Base-by-base conservation (phyloP, 495 filamentous ascomycete genomes). In the Sabuloglossum arenarium region DNA sequence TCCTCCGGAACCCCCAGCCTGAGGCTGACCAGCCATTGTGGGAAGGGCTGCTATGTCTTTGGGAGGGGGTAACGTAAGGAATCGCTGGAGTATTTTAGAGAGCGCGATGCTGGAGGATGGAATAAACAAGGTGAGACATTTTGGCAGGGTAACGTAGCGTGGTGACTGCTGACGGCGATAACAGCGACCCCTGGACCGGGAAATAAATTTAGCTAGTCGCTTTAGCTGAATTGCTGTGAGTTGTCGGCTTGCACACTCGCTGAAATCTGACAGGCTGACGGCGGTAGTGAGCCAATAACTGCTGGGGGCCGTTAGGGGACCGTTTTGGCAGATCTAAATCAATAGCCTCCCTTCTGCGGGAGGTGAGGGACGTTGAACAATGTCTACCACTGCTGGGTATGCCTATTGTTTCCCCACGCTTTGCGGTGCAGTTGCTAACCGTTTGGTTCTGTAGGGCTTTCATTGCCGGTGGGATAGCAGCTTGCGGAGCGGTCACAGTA, bases 401-500 rank as follows among this genome's bases (percentile, higher is more conserved):
- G 70, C 45, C 31, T 11, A n/a, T 32, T 29, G 30, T 39, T 37
- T n/a, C 21, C 29, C 47, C 29, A 19, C 19, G 39, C 21, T 12
- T 32, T 14, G 3, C 23, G 11, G 27, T 23, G 30, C 23, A 37
- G n/a, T 6, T 21, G 42, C 43, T 57, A 28, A 64, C 25, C 23
- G n/a, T 56, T 29, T 58, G 6, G 21, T 50, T 43, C 19, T 43
- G 30, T 54, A 81, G 79, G 45, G 76, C 79, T 10, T 99, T 99
- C 75, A 76, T 97, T 60, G 88, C 91, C 27, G 91, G 91, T 66
- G 91, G 91, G 59, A 85, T 97, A 65, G 91, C 91, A 61, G 91
- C 93, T 54, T 95, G 88, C 70, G 91, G 91, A 60, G 91, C 91
- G 54, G 93, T 99, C 53, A 97, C 91, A 3, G 90, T 93, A 49